Evolutionary conservation across 2,329 filamentous ascomycete species (phyloP).

Genomic region (Triangularia setosa): DNA sequence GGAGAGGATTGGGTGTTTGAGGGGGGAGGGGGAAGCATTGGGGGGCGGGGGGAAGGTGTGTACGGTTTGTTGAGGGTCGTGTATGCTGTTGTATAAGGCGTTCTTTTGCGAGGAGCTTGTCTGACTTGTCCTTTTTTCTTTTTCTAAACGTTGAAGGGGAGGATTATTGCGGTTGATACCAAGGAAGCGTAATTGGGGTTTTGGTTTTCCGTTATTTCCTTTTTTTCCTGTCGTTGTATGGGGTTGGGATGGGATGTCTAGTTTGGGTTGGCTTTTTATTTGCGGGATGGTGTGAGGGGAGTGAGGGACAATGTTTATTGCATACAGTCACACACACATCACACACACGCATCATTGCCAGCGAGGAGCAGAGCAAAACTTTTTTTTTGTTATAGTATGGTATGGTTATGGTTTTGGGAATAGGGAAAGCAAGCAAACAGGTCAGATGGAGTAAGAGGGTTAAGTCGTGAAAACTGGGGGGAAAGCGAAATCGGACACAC

Average conservation of each 20-base stretch:
- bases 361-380: background rate
- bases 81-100: background rate
- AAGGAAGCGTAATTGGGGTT: background rate
- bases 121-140: background rate
- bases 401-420: background rate
- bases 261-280: background rate
- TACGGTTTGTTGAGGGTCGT: background rate
- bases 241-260: background rate
- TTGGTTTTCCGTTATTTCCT: background rate
- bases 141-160: background rate
- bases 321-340: background rate
- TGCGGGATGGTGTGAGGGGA: background rate
- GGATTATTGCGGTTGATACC: background rate
- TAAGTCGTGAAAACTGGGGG: conserved; percentile 7
- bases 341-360: background rate
- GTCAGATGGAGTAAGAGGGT: background rate
- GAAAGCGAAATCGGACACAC: conserved; percentile 8
- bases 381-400: background rate
- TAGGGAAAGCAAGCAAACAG: background rate
- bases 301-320: background rate
- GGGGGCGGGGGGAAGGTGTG: background rate
- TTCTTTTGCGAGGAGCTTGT: no score
- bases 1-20: background rate
- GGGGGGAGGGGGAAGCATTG: background rate
- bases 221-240: background rate